A percentile compares a stretch with the other conserved stretches of the same genome.
These are phyloP conservation scores for Umbelopsis sp. DNA, from an alignment of 192 early-diverging fungal species.

Conservation along the genomic window DNA sequence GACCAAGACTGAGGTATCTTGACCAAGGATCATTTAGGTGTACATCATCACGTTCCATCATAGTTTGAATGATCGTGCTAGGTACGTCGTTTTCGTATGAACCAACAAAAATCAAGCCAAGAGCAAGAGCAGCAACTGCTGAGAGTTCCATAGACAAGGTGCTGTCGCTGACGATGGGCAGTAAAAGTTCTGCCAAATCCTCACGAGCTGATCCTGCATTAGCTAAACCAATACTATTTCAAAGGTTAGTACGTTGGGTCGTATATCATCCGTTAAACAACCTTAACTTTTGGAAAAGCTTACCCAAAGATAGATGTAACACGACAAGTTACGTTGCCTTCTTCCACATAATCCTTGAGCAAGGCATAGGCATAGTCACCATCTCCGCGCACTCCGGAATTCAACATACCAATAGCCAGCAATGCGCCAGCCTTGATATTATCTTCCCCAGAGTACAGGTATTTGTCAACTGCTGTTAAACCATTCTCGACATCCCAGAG, in stretches of 20 bases:
- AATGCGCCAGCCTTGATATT: slow-evolving; percentile 93
- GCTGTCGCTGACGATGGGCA: slow-evolving; percentile 82
- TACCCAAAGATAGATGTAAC: slow-evolving; percentile 84
- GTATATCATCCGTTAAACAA: neutral
- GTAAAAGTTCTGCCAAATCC: slow-evolving; percentile 81
- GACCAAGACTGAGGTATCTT: slow-evolving; percentile 92
- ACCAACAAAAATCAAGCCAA: slow-evolving; percentile 94
- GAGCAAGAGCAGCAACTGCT: slow-evolving; percentile 84
- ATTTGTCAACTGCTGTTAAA: slow-evolving; percentile 92
- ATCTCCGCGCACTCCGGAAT: slow-evolving; percentile 87
- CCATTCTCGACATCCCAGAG: slow-evolving; percentile 96
- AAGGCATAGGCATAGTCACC: slow-evolving; percentile 92
- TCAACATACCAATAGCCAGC: slow-evolving; percentile 93
- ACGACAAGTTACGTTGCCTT: slow-evolving; percentile 61
- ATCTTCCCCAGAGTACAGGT: slow-evolving; percentile 86
- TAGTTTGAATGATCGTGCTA: slow-evolving; percentile 86
- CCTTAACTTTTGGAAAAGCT: slow-evolving; percentile 1
- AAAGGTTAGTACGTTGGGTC: neutral
- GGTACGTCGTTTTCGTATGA: slow-evolving; percentile 89
- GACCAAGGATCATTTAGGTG: slow-evolving; percentile 87
- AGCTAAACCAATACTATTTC: slow-evolving; percentile 83
- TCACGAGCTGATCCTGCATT: slow-evolving; percentile 90
- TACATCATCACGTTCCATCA: slow-evolving; percentile 92
- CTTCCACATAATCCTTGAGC: slow-evolving; percentile 78
- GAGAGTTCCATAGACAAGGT: slow-evolving; percentile 85